Conservation (phyloP, 2,329 filamentous ascomycete genomes). For the Cladosporium oxysporum region DNA sequence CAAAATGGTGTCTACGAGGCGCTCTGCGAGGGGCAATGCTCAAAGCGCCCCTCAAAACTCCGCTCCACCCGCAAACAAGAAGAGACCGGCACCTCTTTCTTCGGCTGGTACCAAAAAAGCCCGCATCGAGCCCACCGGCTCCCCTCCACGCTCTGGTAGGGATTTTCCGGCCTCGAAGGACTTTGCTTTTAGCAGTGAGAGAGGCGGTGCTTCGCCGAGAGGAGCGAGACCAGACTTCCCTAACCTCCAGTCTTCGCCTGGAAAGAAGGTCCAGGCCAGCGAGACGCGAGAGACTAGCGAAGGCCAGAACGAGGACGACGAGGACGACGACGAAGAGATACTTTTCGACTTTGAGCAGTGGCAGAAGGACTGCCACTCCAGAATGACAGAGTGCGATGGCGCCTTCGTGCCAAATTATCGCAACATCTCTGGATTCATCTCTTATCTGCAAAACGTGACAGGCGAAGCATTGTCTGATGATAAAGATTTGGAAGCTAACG, state of each 20-base stretch:
- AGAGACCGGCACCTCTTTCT: not conserved
- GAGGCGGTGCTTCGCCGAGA: not conserved
- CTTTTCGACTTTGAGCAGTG: not conserved
- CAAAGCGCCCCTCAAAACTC: too few relatives aligned
- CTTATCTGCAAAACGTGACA: not conserved
- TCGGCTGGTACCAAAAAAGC: not conserved
- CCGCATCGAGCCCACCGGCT: not conserved
- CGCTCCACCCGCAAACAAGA: not conserved
- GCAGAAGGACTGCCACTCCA: not conserved
- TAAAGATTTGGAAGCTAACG: constrained; percentile 1
- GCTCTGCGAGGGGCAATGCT: not conserved
- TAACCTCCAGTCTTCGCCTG: not conserved
- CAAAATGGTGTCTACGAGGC: not conserved
- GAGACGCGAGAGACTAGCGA: too few relatives aligned
- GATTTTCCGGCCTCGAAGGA: not conserved
- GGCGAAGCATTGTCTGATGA: not conserved
- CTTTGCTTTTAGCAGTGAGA: not conserved
- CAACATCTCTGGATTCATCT: not conserved
- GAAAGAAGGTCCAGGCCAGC: too few relatives aligned
- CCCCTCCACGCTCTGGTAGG: not conserved
- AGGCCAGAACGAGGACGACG: not conserved
- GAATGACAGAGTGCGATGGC: not conserved
- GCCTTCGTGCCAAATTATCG: not conserved
- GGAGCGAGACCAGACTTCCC: not conserved
- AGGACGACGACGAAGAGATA: not conserved